Percentiles rank a stretch among this genome's conserved stretches.
Conservation (phyloP, 176 grass and related monocot species). For the Oryza glumipatula region DNA sequence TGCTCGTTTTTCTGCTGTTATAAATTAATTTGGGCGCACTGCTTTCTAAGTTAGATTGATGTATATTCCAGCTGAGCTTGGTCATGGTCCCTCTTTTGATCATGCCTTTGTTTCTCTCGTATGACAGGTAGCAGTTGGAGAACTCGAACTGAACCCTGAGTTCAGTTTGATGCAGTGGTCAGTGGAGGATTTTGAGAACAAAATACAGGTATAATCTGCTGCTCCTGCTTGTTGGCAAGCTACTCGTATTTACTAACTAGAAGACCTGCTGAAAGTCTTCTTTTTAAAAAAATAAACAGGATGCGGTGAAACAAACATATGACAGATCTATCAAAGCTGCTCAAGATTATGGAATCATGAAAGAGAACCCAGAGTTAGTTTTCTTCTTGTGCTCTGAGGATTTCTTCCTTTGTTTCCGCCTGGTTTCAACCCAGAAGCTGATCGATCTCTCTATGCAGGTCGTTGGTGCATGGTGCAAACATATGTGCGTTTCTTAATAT, state of each 20-base stretch:
- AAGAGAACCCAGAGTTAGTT: constrained; percentile 89
- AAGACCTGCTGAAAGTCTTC: constrained; percentile 10
- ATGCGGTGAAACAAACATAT: constrained; percentile 86
- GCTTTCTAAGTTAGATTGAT: not conserved
- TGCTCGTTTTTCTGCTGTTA: constrained; percentile 3
- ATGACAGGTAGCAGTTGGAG: constrained; percentile 88
- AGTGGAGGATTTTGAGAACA: constrained; percentile 86
- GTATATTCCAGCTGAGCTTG: not conserved
- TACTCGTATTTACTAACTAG: constrained; percentile 11
- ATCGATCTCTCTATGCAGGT: constrained; percentile 44
- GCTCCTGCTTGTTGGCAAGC: not conserved
- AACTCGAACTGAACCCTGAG: constrained; percentile 92
- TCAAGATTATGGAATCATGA: constrained; percentile 75
- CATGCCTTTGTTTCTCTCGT: constrained; percentile 21
- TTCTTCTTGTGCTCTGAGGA: constrained; percentile 23
- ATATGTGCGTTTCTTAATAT: constrained; percentile 93
- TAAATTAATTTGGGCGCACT: not conserved
- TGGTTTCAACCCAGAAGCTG: constrained; percentile 38
- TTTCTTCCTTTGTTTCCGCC: constrained; percentile 12
- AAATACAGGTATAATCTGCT: constrained; percentile 78
- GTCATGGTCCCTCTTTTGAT: not conserved
- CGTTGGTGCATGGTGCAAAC: constrained; percentile 88
- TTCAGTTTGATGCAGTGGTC: constrained; percentile 96
- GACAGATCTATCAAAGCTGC: constrained; percentile 93
- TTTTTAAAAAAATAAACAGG: constrained; percentile 55